Percentiles rank a stretch among this genome's conserved stretches.
Conservation (phyloP, 345 rosid species). For the Luvunga scandens region DNA sequence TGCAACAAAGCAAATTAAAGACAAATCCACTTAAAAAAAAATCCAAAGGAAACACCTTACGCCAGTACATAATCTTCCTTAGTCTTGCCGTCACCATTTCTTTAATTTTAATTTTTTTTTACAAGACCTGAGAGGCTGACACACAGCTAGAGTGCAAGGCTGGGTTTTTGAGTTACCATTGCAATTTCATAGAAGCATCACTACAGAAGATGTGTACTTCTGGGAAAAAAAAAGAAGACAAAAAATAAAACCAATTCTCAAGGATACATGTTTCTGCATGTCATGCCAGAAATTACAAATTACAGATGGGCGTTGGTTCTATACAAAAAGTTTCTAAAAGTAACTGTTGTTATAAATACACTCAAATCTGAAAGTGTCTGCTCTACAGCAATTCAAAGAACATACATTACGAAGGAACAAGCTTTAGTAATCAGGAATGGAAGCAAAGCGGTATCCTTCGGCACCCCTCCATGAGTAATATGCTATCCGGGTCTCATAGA, state of each 20-base stretch:
- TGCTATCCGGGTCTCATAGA: conserved; percentile 84
- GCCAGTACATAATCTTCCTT: not conserved
- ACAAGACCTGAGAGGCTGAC: too few relatives aligned
- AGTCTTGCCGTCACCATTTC: conserved; percentile 1
- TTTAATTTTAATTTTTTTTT: too few relatives aligned
- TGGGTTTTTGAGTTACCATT: not conserved
- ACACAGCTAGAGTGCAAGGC: not conserved
- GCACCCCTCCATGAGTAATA: conserved; percentile 93
- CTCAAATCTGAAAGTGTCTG: not conserved
- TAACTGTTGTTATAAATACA: not conserved
- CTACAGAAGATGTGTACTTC: not conserved
- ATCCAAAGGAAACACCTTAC: conserved; percentile 6
- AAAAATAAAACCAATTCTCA: not conserved
- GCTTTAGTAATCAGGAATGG: conserved; percentile 73
- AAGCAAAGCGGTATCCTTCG: conserved; percentile 69
- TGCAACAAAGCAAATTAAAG: conserved; percentile 19
- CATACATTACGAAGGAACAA: not conserved
- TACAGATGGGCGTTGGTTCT: not conserved
- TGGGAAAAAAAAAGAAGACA: too few relatives aligned
- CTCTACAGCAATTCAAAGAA: not conserved
- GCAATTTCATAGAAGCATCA: not conserved
- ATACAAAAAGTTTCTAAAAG: not conserved
- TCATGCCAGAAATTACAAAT: not conserved
- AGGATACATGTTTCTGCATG: not conserved
- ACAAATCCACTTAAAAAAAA: not conserved